phyloP scores from a whole-genome alignment of 148 eudicot species.

The Rhododendron vialii region DNA sequence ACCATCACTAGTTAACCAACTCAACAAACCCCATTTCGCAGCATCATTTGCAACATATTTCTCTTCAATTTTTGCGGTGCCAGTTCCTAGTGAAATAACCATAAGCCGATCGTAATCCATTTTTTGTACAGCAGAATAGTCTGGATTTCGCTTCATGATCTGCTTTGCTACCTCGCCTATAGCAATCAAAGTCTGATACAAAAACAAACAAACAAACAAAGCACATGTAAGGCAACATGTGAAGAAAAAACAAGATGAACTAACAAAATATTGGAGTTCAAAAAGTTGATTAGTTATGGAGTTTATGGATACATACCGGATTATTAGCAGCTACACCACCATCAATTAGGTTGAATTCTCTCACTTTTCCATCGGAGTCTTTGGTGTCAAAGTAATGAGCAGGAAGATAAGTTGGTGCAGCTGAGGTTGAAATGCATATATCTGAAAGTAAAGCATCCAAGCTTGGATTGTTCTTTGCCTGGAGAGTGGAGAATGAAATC shows the following conservation, averaged over 20 bases:
- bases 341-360: conserved; percentile 10
- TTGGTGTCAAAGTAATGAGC: conserved; percentile 5
- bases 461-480: conserved; percentile 4
- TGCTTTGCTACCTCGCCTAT: conserved; percentile 7
- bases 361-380: conserved; percentile 1
- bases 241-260: too few species aligned
- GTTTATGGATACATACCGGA: background rate
- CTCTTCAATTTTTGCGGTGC: background rate
- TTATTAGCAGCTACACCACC: conserved; percentile 13
- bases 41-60: background rate
- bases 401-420: conserved; percentile 15
- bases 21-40: conserved; percentile 9
- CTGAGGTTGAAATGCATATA: conserved; percentile 14
- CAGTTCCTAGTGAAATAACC: conserved; percentile 12
- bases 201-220: background rate
- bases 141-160: background rate
- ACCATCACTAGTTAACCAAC: background rate
- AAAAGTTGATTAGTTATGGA: background rate
- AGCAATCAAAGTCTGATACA: conserved; percentile 3
- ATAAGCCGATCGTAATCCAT: conserved; percentile 10
- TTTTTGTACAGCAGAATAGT: background rate
- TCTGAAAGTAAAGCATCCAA: conserved; percentile 12
- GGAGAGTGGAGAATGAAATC: background rate
- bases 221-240: background rate
- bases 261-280: too few species aligned